phyloP scores from a whole-genome alignment of 148 eudicot species.

The Persicaria maculosa region DNA sequence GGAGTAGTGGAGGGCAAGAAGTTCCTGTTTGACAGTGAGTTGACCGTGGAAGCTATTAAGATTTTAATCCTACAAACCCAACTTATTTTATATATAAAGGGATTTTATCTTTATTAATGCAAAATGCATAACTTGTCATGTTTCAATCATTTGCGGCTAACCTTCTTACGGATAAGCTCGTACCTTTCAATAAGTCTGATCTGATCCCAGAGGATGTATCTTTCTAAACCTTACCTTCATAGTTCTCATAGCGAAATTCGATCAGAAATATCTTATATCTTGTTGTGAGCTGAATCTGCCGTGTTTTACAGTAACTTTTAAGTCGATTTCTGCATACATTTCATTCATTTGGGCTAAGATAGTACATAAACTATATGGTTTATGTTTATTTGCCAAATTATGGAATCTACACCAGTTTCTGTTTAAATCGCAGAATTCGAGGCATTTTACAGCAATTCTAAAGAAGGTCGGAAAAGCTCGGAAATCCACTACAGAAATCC shows the following conservation, averaged over 20 bases:
- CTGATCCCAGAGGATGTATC: conserved; percentile 74
- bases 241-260: neutral
- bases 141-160: conserved; percentile 52
- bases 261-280: neutral
- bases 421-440: too few species aligned
- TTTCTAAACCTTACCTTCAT: conserved; percentile 6
- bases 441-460: too few species aligned
- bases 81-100: too few species aligned
- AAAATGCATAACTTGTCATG: neutral
- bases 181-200: conserved; percentile 75
- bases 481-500: too few species aligned
- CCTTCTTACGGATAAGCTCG: conserved; percentile 65
- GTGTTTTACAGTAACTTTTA: too few species aligned
- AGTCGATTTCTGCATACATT: too few species aligned
- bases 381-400: too few species aligned
- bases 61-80: conserved; percentile 21
- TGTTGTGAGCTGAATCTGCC: too few species aligned
- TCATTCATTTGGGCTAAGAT: too few species aligned
- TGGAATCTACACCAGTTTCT: too few species aligned
- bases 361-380: too few species aligned
- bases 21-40: conserved; percentile 48
- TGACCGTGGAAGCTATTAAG: conserved; percentile 59
- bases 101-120: neutral
- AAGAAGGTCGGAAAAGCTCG: too few species aligned
- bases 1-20: conserved; percentile 55